phyloP scores from a whole-genome alignment of 2,329 filamentous ascomycete species.

The Botrytis deweyae region DNA sequence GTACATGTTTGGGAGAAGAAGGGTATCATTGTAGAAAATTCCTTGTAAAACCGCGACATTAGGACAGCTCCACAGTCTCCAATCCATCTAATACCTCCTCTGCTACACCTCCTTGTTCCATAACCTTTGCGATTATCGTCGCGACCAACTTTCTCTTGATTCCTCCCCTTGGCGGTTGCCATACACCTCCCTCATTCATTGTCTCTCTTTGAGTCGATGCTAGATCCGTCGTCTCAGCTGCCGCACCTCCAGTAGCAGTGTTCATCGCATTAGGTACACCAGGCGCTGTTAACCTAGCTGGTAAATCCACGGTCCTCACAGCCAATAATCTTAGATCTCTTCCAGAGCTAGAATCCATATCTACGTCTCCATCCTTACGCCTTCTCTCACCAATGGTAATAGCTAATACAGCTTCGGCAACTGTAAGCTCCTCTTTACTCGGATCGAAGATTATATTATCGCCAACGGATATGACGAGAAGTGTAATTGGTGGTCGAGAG shows the following conservation, averaged over 20 bases:
- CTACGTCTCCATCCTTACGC: conserved; percentile 40
- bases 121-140: conserved; percentile 71
- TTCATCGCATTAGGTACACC: conserved; percentile 66
- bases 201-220: conserved; percentile 50
- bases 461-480: conserved; percentile 84
- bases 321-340: conserved; percentile 60
- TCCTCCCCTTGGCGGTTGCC: conserved; percentile 82
- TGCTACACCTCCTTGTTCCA: conserved; percentile 76
- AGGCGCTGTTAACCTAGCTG: conserved; percentile 69
- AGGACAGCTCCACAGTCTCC: conserved; percentile 70
- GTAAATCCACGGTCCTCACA: conserved; percentile 72
- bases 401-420: conserved; percentile 85
- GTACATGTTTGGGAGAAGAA: conserved; percentile 8
- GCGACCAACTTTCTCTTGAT: conserved; percentile 72
- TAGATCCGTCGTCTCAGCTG: conserved; percentile 43
- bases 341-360: conserved; percentile 42
- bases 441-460: conserved; percentile 94
- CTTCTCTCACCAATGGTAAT: conserved; percentile 66
- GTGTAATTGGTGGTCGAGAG: conserved; percentile 76
- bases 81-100: conserved; percentile 83
- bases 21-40: conserved; percentile 24
- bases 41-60: conserved; percentile 31
- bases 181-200: conserved; percentile 68
- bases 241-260: conserved; percentile 48
- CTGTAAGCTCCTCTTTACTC: conserved; percentile 83